Evolutionary conservation across 352 stramenopile genomes (phyloP), one percentile per base, ranked within the genome.

Genomic region (Pythium chondricola): DNA sequence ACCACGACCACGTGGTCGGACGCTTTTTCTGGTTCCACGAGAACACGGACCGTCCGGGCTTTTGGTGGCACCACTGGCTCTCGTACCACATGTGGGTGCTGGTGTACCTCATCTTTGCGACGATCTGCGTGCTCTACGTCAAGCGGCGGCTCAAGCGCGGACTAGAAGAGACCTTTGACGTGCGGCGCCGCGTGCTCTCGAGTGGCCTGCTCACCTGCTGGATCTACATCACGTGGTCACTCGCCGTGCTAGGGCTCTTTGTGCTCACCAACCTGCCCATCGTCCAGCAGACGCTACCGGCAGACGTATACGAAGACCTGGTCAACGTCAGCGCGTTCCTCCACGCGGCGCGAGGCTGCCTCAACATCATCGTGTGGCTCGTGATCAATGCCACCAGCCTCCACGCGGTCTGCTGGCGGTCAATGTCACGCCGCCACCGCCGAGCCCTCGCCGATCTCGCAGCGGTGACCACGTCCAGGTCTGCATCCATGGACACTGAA

Each of bases 351-450:
- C 67, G 83, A 17, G 81, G 83, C 1, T 72, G 64, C n/a, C 65
- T 93, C 20, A 92, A 93, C 48, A 74, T 95, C 33, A 78, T 95
- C 30, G 83, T 95, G 20, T 95, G 83, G 83, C 65, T 87, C 36
- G 73, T 91, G 14, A 80, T 91, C 25, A 95, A 95, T 51, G 66
- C 54, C 8, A 56, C 68, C 2, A 77, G 78, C 40, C 55, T 94
- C 24, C 63, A 69, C 29, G 63, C 67, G 7, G n/a, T 83, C 50
- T 44, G 63, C 52, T 61, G 57, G 17, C 39, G 44, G 6, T 24
- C 43, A 6, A 13, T 18, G 0, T 18, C 37, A 31, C 33, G 38
- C 18, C 33, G 30, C 5, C 35, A 9, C n/a, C 42, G 30, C 2
- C 22, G 21, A 13, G 14, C 27, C 17, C 21, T 22, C 13, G 20